Percentiles rank a stretch among this genome's conserved stretches.
These are phyloP conservation scores for Dactylonectria estremocensis DNA, from an alignment of 2,329 filamentous ascomycete genomes.

Conservation along the genomic window DNA sequence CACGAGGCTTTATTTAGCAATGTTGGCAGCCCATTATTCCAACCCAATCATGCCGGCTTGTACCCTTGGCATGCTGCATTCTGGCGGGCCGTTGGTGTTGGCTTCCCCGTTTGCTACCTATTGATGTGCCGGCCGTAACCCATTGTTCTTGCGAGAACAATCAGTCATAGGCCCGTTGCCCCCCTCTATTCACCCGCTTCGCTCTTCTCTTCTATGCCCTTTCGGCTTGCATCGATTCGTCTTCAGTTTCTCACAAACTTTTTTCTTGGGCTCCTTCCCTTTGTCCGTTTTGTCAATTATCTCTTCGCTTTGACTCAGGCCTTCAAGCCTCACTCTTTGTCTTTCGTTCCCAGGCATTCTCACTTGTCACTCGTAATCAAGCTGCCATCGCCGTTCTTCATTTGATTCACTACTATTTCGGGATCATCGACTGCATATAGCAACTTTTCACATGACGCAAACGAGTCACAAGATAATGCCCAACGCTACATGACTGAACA, in stretches of 20 bases:
- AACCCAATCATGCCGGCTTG: conserved; percentile 45
- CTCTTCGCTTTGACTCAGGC: conserved; percentile 23
- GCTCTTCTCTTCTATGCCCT: conserved; percentile 8
- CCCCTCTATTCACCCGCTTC: conserved; percentile 15
- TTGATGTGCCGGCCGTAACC: conserved; percentile 7
- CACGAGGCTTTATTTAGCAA: conserved; percentile 49
- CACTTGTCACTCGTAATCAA: conserved; percentile 24
- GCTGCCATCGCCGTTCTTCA: conserved; percentile 3
- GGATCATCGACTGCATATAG: conserved; percentile 19
- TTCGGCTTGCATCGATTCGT: conserved; percentile 18
- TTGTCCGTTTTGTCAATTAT: conserved; percentile 38
- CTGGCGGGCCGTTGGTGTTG: conserved; percentile 32
- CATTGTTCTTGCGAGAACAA: conserved; percentile 24
- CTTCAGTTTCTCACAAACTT: conserved; percentile 28
- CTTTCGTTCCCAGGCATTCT: conserved; percentile 24
- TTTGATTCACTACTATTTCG: conserved; percentile 22
- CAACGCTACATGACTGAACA: conserved; percentile 35
- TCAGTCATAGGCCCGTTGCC: conserved; percentile 9
- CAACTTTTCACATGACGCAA: conserved; percentile 28
- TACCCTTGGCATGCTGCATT: conserved; percentile 39
- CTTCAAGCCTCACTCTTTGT: conserved; percentile 33
- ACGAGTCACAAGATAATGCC: conserved; percentile 11
- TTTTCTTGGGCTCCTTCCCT: conserved; percentile 41
- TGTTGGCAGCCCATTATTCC: conserved; percentile 33
- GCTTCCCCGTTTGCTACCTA: conserved; percentile 13